Evolutionary conservation across 192 early-diverging fungal genomes (phyloP).

Genomic region (Linderina pennispora): DNA sequence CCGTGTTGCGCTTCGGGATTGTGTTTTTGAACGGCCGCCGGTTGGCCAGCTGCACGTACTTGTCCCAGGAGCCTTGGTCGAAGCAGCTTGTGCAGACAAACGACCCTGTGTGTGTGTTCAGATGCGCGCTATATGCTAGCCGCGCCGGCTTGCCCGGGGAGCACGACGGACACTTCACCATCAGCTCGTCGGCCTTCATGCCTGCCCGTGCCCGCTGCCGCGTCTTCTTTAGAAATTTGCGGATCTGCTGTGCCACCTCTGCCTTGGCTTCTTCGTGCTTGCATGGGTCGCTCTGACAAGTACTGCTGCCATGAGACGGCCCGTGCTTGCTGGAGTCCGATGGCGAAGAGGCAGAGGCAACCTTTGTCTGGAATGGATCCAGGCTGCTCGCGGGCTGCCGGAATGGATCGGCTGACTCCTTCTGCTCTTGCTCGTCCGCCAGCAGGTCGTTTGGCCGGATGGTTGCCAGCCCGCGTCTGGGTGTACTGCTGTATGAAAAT

Average conservation of each 20-base stretch:
- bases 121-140: slow-evolving; percentile 49
- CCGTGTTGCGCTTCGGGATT: slow-evolving; percentile 14
- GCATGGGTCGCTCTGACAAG: too few species aligned
- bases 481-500: too few species aligned
- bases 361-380: neutral
- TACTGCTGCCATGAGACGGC: too few species aligned
- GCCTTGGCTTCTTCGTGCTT: neutral
- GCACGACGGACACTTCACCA: slow-evolving; percentile 47
- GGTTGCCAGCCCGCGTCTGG: neutral
- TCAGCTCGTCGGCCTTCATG: slow-evolving; percentile 40
- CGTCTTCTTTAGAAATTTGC: slow-evolving; percentile 33
- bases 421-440: neutral
- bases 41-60: slow-evolving; percentile 47
- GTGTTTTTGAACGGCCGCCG: slow-evolving; percentile 36
- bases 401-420: neutral
- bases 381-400: neutral
- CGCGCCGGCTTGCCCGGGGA: slow-evolving; percentile 46
- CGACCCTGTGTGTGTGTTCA: slow-evolving; percentile 46
- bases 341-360: too few species aligned
- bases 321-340: too few species aligned
- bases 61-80: slow-evolving; percentile 51
- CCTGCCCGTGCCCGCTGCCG: slow-evolving; percentile 44
- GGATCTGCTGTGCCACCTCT: slow-evolving; percentile 23
- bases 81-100: slow-evolving; percentile 56
- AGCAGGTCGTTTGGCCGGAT: neutral